Evolutionary conservation across 2,329 filamentous ascomycete genomes (phyloP).

Genomic region (Ophiostoma ips): DNA sequence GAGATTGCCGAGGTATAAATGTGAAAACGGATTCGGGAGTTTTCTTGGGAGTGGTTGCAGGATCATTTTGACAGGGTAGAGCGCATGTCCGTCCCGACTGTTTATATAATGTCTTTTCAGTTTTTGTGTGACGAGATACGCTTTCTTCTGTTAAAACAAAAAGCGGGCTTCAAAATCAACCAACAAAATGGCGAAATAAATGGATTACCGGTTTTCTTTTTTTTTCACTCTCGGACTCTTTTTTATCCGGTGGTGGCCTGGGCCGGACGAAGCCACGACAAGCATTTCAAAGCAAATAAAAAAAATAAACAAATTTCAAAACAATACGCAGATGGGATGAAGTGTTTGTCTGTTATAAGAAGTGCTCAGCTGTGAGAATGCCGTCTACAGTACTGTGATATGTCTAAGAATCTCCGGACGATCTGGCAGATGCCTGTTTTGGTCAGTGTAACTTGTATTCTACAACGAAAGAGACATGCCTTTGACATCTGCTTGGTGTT

Average conservation of each 20-base stretch:
- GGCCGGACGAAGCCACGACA: slow-evolving; percentile 1
- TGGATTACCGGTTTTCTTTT: slow-evolving; percentile 1
- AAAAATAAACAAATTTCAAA: slow-evolving; percentile 1
- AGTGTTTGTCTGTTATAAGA: neutral
- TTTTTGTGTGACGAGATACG: slow-evolving; percentile 1
- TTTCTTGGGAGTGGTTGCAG: neutral
- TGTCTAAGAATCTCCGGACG: no score
- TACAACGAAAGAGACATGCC: no score
- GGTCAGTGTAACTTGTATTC: no score
- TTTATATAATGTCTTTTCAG: neutral
- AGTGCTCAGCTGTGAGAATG: neutral
- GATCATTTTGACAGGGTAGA: neutral
- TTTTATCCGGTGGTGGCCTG: neutral
- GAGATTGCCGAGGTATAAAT: slow-evolving; percentile 90
- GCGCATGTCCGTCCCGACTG: neutral
- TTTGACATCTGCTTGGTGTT: no score
- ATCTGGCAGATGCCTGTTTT: no score
- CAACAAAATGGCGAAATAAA: slow-evolving; percentile 1
- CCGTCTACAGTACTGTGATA: no score
- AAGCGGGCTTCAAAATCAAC: slow-evolving; percentile 1
- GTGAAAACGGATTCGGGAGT: neutral
- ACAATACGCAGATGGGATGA: no score
- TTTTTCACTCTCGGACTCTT: neutral
- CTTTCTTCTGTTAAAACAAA: neutral
- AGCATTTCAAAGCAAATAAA: neutral